A percentile compares a stretch with the other conserved stretches of the same genome.
Evolutionary conservation across 2,329 filamentous ascomycete species (phyloP).

Genomic region (Pestalotiopsis sp.): DNA sequence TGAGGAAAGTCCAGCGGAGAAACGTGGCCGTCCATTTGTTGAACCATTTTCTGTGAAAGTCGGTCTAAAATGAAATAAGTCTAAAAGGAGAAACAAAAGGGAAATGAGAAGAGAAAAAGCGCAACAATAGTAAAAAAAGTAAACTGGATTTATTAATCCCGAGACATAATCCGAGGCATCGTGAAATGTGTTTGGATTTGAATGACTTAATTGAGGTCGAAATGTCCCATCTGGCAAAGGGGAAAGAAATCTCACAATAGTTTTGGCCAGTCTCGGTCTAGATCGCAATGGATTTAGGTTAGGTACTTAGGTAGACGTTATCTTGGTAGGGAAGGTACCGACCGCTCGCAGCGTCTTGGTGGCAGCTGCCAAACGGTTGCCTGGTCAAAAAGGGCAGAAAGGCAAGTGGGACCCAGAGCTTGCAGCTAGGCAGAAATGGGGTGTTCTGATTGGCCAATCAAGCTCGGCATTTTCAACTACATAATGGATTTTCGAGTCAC

Average conservation of each 20-base stretch:
- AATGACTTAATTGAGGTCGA: neutral
- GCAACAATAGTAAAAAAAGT: slow-evolving; percentile 10
- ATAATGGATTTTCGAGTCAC: slow-evolving; percentile 14
- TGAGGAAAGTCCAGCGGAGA: slow-evolving; percentile 71
- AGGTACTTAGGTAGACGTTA: neutral
- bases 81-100: slow-evolving; percentile 6
- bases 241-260: neutral
- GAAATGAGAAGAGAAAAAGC: slow-evolving; percentile 6
- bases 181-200: neutral
- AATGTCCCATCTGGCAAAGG: neutral
- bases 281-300: neutral
- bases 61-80: neutral
- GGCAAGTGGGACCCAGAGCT: neutral
- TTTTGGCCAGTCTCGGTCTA: neutral
- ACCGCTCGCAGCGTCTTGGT: neutral
- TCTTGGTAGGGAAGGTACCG: neutral
- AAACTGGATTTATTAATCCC: neutral
- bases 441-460: slow-evolving; percentile 11
- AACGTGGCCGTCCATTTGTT: slow-evolving; percentile 16
- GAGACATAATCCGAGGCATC: neutral
- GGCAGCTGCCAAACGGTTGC: neutral
- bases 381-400: neutral
- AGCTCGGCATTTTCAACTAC: neutral
- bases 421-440: neutral
- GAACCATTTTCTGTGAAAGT: neutral